Evolutionary conservation across 2,329 filamentous ascomycete genomes (phyloP).

Genomic region (Pestalotiopsis sp.): DNA sequence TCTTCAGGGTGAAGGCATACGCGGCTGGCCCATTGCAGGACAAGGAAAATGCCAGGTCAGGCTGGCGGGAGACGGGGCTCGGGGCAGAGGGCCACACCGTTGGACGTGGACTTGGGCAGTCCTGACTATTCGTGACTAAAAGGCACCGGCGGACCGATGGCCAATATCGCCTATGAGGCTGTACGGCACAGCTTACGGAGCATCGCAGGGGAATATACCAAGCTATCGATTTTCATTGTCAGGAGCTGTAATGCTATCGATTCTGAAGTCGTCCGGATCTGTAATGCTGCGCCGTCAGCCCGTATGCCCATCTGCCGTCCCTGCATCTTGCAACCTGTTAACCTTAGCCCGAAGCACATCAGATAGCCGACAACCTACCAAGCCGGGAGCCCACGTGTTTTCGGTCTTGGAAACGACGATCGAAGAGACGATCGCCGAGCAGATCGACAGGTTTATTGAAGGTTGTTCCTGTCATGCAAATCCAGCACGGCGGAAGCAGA

Average conservation of each 20-base stretch:
- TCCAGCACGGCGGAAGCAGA: neutral
- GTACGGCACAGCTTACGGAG: neutral
- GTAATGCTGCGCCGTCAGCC: neutral
- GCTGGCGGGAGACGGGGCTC: neutral
- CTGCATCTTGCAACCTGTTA: neutral
- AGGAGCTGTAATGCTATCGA: neutral
- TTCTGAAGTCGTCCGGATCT: neutral
- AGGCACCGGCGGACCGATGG: neutral
- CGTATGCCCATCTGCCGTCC: neutral
- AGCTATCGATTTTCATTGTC: neutral
- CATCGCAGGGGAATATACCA: neutral
- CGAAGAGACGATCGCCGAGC: neutral
- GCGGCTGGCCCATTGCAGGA: neutral
- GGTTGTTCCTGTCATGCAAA: neutral
- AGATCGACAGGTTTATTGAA: slow-evolving; percentile 10
- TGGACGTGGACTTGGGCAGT: neutral
- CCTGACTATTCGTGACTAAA: slow-evolving; percentile 2
- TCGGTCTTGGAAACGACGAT: neutral
- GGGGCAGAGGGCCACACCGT: slow-evolving; percentile 1
- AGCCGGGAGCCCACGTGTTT: neutral
- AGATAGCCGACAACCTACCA: neutral
- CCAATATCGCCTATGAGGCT: slow-evolving; percentile 1
- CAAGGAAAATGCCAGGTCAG: neutral
- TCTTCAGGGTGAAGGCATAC: slow-evolving; percentile 6
- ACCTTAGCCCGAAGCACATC: neutral